Conservation (phyloP, 208 protist genomes). For the Crithidia sp. region DNA sequence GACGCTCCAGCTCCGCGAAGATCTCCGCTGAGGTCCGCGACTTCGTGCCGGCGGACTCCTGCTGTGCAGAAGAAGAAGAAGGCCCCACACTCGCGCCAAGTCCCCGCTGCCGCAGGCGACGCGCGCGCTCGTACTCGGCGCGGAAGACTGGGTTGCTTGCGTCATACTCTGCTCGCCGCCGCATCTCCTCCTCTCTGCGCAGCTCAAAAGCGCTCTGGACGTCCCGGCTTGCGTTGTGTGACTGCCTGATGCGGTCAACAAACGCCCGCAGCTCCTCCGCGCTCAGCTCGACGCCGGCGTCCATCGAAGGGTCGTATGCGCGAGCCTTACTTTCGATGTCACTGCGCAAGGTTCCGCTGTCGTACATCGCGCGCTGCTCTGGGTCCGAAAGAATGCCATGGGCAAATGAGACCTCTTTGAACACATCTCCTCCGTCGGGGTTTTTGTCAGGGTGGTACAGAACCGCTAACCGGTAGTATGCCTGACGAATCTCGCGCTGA, state of each 20-base stretch:
- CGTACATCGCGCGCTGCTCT: constrained; percentile 77
- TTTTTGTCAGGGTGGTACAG: constrained; percentile 94
- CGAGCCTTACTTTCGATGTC: constrained; percentile 67
- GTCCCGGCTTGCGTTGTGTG: constrained; percentile 48
- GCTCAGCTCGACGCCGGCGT: constrained; percentile 79
- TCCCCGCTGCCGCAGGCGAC: constrained; percentile 35
- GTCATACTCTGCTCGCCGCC: constrained; percentile 82
- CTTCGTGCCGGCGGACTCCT: constrained; percentile 9
- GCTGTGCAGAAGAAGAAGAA: constrained; percentile 23
- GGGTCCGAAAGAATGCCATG: constrained; percentile 85
- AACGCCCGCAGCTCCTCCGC: constrained; percentile 80
- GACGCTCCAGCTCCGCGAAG: constrained; percentile 46
- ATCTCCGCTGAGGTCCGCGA: constrained; percentile 62
- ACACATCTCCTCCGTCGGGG: constrained; percentile 70
- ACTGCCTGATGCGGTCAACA: constrained; percentile 68
- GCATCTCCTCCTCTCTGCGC: constrained; percentile 84
- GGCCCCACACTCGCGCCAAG: constrained; percentile 18
- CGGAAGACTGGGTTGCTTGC: constrained; percentile 75
- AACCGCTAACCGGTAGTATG: constrained; percentile 88
- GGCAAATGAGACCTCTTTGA: constrained; percentile 89
- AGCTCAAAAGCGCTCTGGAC: constrained; percentile 64
- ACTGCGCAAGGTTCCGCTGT: constrained; percentile 61
- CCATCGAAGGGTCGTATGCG: constrained; percentile 84
- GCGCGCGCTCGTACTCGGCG: constrained; percentile 68
- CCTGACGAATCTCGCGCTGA: constrained; percentile 80